Base-by-base conservation (phyloP, 1,284 basidiomycete species). In the Moesziomyces parantarcticus region DNA sequence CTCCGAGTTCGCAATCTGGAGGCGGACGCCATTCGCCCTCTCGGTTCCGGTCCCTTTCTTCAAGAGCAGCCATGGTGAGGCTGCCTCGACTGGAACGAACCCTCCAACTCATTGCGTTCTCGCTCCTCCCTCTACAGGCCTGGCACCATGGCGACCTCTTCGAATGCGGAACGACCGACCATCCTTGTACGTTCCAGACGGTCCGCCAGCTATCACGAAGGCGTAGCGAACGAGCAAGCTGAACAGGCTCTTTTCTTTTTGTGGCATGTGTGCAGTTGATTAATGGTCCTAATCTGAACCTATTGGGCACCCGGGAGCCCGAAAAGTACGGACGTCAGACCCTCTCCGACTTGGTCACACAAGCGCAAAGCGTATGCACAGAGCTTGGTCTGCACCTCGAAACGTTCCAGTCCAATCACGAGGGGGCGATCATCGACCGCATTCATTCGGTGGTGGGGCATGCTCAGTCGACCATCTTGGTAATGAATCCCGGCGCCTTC, bases 261-360 rank as follows among this genome's bases (percentile, higher is more conserved):
- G 18, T 29, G 26, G 26, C 16, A 21, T 51, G 40, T 42, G 25
- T 21, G 32, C 50, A 52, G 51, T 49, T 70, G 18, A 51, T 74
- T 39, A 65, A 71, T 47, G 84, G 84, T 7, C 84, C 84, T 23
- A 85, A 85, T 54, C 72, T 85, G 25, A 85, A 85, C 62, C 68
- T 85, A 3, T 61, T 85, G 18, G 84, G 84, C 6, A 80, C 77
- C 11, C 63, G 84, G 11, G 84, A 85, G 64, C 84, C 83, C 5
- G 71, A 82, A 36, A 81, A 79, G 56, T 85, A 85, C 60, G 84
- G 84, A 18, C 50, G 57, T 25, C 69, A 72, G 21, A 84, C 83
- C 2, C 73, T 84, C 11, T 58, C 68, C 22, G 82, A 84, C 47
- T 44, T 76, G 14, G 32, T 48, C 18, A 36, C 20, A 13, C 26